Evolutionary conservation across 306 rosid species (phyloP).

Genomic region (Ormosia semicastrata): DNA sequence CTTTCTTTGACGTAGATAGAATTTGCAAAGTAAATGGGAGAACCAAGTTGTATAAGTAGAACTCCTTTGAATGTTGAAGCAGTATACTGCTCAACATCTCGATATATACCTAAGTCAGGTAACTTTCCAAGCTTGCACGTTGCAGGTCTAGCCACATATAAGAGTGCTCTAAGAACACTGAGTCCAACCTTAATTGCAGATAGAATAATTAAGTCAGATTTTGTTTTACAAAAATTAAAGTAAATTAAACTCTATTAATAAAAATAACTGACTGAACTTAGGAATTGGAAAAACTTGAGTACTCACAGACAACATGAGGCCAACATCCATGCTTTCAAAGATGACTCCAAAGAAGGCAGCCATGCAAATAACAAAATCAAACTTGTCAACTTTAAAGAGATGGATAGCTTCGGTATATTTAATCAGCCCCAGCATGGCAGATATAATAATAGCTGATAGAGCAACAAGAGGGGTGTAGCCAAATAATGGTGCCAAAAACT

Average conservation of each 20-base stretch:
- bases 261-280: neutral
- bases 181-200: slow-evolving; percentile 57
- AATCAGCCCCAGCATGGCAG: slow-evolving; percentile 85
- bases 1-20: slow-evolving; percentile 68
- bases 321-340: slow-evolving; percentile 62
- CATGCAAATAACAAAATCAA: slow-evolving; percentile 74
- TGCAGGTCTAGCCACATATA: slow-evolving; percentile 85
- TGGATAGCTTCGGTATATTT: slow-evolving; percentile 42
- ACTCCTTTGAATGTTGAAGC: slow-evolving; percentile 46
- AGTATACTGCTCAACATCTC: slow-evolving; percentile 71
- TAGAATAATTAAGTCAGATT: neutral
- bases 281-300: neutral
- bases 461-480: slow-evolving; percentile 83
- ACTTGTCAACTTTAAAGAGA: slow-evolving; percentile 79
- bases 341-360: slow-evolving; percentile 64
- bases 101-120: slow-evolving; percentile 43
- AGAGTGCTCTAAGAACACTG: slow-evolving; percentile 66
- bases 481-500: slow-evolving; percentile 77
- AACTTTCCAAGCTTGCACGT: slow-evolving; percentile 76
- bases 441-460: slow-evolving; percentile 70
- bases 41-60: slow-evolving; percentile 69
- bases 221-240: no score
- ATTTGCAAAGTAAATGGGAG: slow-evolving; percentile 87
- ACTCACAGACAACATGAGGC: slow-evolving; percentile 75
- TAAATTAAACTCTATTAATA: neutral